Base-by-base conservation (phyloP, 2,329 filamentous ascomycete species). In the Pseudogymnoascus sp. region DNA sequence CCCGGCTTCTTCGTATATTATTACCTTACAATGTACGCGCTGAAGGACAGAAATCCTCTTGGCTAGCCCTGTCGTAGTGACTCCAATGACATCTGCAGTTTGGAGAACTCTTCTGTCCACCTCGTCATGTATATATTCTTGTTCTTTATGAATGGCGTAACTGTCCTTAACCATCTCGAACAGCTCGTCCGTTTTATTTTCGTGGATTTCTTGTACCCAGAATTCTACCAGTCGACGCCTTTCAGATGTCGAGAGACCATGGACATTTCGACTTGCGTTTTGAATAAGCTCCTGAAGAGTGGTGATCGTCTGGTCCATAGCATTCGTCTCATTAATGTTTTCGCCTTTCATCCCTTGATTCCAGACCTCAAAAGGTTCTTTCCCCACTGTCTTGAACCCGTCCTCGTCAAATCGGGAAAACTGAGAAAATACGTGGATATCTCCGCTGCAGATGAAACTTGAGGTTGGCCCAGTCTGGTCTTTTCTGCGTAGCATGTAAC, bases 11-110 rank as follows among this genome's bases (percentile, higher is more conserved):
- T 79, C 76, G 42, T 73, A 76, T 0, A 79, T 62, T 5, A 78
- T 55, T 2, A 76, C 73, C 52, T 45, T 42, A 0, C 69, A 36
- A 35, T 64, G 64, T 60, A n/a, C n/a, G n/a, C n/a, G n/a, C n/a
- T 63, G 58, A 11, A 70, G 65, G 14, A 61, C 55, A 2, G 75
- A 69, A 2, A 84, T 73, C 8, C 76, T 75, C 22, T 72, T 70
- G 3, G 82, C 82, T 0, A 84, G 68, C 0, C 81, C 82, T 0
- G 76, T 77, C 0, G 82, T 84, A 0, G 81, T 84, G 3, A 83
- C 68, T 0, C 82, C 82, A 42, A 85, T 80, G 5, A 84, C 73
- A 60, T 82, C 60, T 2, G 67, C 67, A 4, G 8, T 58, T 61
- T 66, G 49, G 8, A 69, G 63, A 14, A 64, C 58, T 39, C 66